phyloP scores from a whole-genome alignment of 441 rosid species.

The Eugenia klotzschiana region DNA sequence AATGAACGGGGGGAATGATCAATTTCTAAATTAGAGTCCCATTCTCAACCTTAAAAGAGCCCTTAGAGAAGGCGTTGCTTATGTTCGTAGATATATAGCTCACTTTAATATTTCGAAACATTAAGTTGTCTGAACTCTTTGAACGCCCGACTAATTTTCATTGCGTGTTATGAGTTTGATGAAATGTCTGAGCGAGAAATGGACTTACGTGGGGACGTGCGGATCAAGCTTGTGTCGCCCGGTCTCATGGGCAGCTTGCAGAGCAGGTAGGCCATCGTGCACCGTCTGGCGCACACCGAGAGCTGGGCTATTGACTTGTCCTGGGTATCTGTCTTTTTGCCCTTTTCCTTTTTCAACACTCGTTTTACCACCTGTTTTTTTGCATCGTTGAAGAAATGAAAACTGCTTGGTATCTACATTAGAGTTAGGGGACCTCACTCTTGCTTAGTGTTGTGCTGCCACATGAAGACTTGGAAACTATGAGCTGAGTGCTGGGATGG shows the following conservation, averaged over 20 bases:
- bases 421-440: not conserved
- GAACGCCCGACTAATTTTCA: accelerated
- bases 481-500: not conserved
- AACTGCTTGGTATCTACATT: not conserved
- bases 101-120: not conserved
- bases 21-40: not conserved
- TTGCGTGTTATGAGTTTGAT: not conserved
- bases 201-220: not conserved
- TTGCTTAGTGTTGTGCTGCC: not conserved
- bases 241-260: slow-evolving; percentile 88
- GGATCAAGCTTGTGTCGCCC: slow-evolving; percentile 78
- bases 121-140: not conserved
- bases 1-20: not conserved
- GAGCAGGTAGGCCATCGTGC: slow-evolving; percentile 84
- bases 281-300: slow-evolving; percentile 75
- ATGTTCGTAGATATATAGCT: not conserved
- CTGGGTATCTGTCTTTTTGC: slow-evolving; percentile 34
- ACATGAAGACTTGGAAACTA: not conserved
- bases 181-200: slow-evolving; percentile 2
- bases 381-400: not conserved
- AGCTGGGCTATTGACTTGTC: slow-evolving; percentile 93
- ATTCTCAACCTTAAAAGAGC: not conserved
- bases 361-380: not conserved
- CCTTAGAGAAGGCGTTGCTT: not conserved
- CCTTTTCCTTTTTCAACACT: not conserved